A percentile compares a stretch with the other conserved stretches of the same genome.
phyloP scores from a whole-genome alignment of 106 monocot species.

The Phalaenopsis aphrodite region DNA sequence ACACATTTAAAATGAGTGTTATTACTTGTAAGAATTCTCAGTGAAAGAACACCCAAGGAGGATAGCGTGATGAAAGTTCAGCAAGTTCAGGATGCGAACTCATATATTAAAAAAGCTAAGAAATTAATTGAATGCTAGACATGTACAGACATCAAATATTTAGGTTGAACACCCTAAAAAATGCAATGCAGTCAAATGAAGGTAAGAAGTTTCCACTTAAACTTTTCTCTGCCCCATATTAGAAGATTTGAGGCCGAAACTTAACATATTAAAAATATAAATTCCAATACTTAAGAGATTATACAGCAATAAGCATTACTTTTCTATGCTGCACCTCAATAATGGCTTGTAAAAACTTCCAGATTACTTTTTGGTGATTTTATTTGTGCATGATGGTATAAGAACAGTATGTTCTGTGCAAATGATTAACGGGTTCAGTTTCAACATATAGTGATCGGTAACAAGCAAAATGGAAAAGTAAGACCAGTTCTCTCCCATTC shows the following conservation, averaged over 20 bases:
- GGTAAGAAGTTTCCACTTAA: not conserved
- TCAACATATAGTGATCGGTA: not conserved
- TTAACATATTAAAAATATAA: not conserved
- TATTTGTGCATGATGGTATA: not conserved
- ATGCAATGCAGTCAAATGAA: not conserved
- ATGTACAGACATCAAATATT: too few species aligned
- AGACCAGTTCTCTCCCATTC: not conserved
- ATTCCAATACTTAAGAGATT: not conserved
- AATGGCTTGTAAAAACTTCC: not conserved
- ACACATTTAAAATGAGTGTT: too few species aligned
- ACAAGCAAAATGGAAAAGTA: not conserved
- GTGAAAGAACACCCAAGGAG: too few species aligned
- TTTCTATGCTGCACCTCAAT: not conserved
- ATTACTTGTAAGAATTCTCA: too few species aligned
- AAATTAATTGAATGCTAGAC: too few species aligned
- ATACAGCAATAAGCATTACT: not conserved
- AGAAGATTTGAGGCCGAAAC: not conserved
- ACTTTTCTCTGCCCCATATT: not conserved
- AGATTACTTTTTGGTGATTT: not conserved
- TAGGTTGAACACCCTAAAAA: not conserved
- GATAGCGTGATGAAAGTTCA: not conserved
- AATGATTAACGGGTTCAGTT: not conserved
- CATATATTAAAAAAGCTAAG: not conserved
- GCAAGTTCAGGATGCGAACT: not conserved
- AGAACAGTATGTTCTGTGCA: not conserved